Evolutionary conservation across 1,284 basidiomycete species (phyloP), one percentile per base, ranked within the genome.

Genomic region (Ceratobasidium sp.): DNA sequence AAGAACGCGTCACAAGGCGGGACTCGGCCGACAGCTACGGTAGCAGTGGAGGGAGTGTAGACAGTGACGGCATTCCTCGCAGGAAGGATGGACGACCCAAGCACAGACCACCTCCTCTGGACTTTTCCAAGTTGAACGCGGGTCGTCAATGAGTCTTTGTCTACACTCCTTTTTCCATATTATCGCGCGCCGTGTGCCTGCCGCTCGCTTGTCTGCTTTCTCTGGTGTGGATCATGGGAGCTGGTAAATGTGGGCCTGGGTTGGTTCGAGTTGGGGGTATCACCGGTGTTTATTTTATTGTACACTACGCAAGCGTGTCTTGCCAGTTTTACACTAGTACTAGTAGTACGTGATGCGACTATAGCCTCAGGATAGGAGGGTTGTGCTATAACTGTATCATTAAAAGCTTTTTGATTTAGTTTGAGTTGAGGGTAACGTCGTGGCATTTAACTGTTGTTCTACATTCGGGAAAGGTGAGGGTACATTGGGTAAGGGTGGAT

Each of bases 161-260:
- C 61, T 46, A 63, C 42, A 18, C 28, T 60, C 60, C 40, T n/a
- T 26, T 51, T 67, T 51, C 49, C 61, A 42, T 73, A 49, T 64
- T 26, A 18, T 64, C 53, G 46, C 60, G 60, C 64, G 15, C 44
- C 51, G 64, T 64, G 71, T 33, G 64, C 60, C 56, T 75, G 23
- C 60, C 60, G 46, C 58, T 75, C 71, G 61, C 42, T 75, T 72
- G 70, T 72, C 71, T 75, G 42, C 60, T 56, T 70, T 70, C 53
- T 75, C 71, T 75, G 58, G 44, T 75, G 71, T 75, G 33, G 71
- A 75, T 75, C 71, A 75, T 75, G 42, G 42, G 71, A 75, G 71
- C 71, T 75, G 71, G 71, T 58, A 63, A 15, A 40, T 61, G 33
- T 40, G 49, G 71, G 20, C 71, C 60, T 63, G 71, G 46, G 60